Evolutionary conservation across 2,329 filamentous ascomycete species (phyloP), one percentile per base, ranked within the genome.

Genomic region (Fusarium illudens): DNA sequence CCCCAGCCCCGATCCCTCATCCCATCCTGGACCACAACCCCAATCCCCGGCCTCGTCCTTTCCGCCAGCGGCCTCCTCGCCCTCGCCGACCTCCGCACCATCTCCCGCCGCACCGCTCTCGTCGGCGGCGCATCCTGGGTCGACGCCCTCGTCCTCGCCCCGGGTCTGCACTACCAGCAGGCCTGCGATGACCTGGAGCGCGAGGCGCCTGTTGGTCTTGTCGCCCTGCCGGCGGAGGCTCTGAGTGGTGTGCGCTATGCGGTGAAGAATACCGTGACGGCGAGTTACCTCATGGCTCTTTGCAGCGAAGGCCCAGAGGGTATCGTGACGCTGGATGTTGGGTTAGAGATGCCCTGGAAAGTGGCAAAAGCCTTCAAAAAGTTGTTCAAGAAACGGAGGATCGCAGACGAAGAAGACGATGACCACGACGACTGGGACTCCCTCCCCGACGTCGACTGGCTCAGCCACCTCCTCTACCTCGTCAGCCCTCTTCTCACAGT

Each of bases 151-250:
- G 79, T 89, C 12, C 80, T 90, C 3, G 86, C 85, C 2, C 88
- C 88, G 0, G 88, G 88, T 0, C 72, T 90, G 52, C 88, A 90
- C 75, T 85, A 84, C 67, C 86, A 90, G 68, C 86, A 89, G 68
- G 81, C 83, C 4, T 86, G 86, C 10, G 80, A 86, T 12, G 80
- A 82, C 1, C 76, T 89, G 15, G 80, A 80, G 61, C 76, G 79
- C 3, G 81, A 83, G 34, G 63, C 66, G 0, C 67, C 55, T 75
- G 78, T 33, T 3, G 80, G 79, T 19, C 77, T 78, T 5, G 65
- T 76, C 4, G 73, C 75, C 1, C 27, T 71, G 6, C 65, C 72
- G 3, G 57, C 58, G 1, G 59, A 68, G 20, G 60, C 78, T 13
- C 30, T 67, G 1, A 57, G 58, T 60, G 13, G 55, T 9, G 65